Evolutionary conservation across 306 rosid genomes (phyloP).

Genomic region (Rosa multiflora): DNA sequence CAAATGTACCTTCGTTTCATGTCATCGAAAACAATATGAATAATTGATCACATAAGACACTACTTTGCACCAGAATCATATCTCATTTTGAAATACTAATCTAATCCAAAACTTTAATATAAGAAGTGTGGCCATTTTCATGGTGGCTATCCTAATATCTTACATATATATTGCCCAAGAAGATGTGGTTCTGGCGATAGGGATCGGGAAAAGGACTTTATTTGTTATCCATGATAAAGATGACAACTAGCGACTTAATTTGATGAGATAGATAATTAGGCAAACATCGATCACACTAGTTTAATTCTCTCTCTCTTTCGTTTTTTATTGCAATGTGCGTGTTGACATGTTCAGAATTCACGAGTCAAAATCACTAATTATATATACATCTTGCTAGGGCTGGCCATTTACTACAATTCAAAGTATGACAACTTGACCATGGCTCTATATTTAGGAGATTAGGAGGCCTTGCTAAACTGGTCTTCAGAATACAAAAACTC

Average conservation of each 20-base stretch:
- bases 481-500: neutral
- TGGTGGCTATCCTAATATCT: neutral
- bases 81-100: neutral
- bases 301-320: neutral
- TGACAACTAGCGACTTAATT: neutral
- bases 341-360: slow-evolving; percentile 10
- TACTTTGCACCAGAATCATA: neutral
- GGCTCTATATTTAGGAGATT: neutral
- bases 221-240: neutral
- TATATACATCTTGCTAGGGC: neutral
- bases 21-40: neutral
- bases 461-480: neutral
- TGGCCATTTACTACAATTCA: neutral
- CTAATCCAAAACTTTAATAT: neutral
- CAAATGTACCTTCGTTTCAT: neutral
- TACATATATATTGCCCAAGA: neutral
- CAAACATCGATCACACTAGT: neutral
- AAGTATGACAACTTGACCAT: slow-evolving; percentile 2
- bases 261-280: slow-evolving; percentile 1
- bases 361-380: neutral
- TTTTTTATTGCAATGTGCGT: neutral
- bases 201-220: slow-evolving; percentile 1
- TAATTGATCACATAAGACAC: neutral
- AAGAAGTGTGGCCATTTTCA: neutral
- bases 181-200: neutral